Conservation (phyloP, 345 rosid species). For the Aquilaria yunnanensis region DNA sequence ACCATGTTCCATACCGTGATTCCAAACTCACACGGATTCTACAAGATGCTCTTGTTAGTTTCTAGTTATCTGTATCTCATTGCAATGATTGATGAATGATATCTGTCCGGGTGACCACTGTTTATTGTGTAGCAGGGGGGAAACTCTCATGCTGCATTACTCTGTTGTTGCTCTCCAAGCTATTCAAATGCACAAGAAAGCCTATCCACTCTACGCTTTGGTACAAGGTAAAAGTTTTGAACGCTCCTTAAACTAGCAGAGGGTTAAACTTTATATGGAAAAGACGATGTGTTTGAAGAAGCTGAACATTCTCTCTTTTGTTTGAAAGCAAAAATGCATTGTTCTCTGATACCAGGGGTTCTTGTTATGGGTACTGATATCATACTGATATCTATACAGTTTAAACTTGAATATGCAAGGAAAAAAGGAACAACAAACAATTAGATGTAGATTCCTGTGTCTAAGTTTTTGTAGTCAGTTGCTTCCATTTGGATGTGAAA, state of each 20-base stretch:
- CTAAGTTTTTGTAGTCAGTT: no score
- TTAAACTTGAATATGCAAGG: no score
- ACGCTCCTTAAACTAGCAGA: no score
- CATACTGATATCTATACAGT: no score
- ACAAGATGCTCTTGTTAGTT: constrained; percentile 78
- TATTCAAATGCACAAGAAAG: constrained; percentile 72
- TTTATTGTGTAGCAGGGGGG: constrained; percentile 58
- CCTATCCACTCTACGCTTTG: constrained; percentile 86
- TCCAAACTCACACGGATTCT: constrained; percentile 91
- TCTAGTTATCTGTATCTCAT: constrained; percentile 11
- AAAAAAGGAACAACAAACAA: no score
- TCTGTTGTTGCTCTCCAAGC: constrained; percentile 95
- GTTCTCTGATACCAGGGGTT: no score
- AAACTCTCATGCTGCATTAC: constrained; percentile 66
- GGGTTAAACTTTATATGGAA: not conserved
- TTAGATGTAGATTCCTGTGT: no score
- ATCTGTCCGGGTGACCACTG: constrained; percentile 1
- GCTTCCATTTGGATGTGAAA: not conserved
- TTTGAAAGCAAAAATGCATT: not conserved
- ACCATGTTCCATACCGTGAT: constrained; percentile 80
- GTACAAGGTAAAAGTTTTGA: constrained; percentile 47
- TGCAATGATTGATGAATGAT: not conserved
- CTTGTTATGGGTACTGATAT: no score
- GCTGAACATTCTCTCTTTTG: not conserved
- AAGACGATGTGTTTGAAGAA: not conserved